Base-by-base conservation (phyloP, 108 stramenopile genomes). In the Cylindrotheca fusiformis region DNA sequence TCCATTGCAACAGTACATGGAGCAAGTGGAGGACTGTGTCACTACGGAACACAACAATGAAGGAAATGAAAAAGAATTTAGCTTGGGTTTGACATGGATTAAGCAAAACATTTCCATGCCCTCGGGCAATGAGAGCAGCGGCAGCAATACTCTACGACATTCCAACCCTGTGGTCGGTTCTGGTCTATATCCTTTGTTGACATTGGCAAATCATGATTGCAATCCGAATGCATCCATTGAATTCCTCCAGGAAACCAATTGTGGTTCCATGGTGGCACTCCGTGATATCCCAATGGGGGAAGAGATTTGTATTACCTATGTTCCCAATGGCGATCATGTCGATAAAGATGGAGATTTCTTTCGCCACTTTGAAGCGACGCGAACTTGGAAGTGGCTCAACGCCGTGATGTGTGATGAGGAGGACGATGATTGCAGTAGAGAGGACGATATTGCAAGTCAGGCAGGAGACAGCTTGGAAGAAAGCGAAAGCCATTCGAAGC, bases 181-280 rank as follows among this genome's bases (percentile, higher is more conserved):
- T 3, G 71, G 71, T n/a, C 32, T 72, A 3, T 72, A 32, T 58
- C 71, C 71, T 0, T 32, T 72, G 1, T 45, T 72, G 18, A 65
- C 65, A 2, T 55, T 72, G 0, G 71, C 71, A 6, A 72, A 72
- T 59, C 71, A 72, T 57, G 57, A 65, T 32, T 72, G 71, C 31
- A 36, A 66, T 52, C 71, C 71, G 1, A 72, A 72, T 50, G 71
- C 71, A 52, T 72, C 71, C 3, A 72, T 72, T 41, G 71, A 72
- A 29, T 65, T 72, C 32, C 31, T 72, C 23, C 45, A 32, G n/a
- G 71, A 72, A 56, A 66, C 71, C n/a, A 59, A 59, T 41, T 24
- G 23, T 4, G 71, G 65, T 30, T 59, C 57, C 8, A 66, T 72
- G 57, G 65, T 72, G 44, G 71, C 71, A 3, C 31, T 60, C 3